These are phyloP conservation scores for Auxenochlorella pyrenoidosa DNA, from an alignment of 139 green algal species.

Conservation along the genomic window DNA sequence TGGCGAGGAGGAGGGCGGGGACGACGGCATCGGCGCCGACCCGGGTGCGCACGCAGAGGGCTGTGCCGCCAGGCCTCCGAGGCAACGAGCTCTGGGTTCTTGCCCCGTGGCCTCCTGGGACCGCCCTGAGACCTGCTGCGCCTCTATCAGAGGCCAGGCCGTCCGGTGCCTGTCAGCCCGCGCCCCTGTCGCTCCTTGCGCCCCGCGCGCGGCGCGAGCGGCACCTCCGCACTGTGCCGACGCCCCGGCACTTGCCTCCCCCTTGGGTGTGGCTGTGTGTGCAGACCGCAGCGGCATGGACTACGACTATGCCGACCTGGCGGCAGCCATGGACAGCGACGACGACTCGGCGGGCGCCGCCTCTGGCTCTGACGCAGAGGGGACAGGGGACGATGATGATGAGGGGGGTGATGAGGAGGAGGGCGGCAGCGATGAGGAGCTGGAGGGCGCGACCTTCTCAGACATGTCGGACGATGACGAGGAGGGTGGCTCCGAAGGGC, in stretches of 20 bases:
- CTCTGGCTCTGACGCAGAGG: constrained; percentile 5
- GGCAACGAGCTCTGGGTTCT: too few relatives aligned
- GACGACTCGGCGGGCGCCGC: background rate
- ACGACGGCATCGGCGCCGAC: constrained; percentile 50
- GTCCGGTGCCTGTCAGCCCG: too few relatives aligned
- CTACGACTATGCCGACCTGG: constrained; percentile 71
- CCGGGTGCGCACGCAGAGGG: background rate
- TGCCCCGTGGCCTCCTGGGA: too few relatives aligned
- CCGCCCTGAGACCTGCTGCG: too few relatives aligned
- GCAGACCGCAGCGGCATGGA: constrained; percentile 25
- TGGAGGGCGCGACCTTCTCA: background rate
- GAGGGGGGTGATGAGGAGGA: background rate
- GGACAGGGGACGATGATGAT: background rate
- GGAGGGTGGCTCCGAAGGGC: background rate
- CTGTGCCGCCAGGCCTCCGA: too few relatives aligned
- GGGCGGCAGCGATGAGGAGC: background rate
- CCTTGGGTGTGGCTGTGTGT: background rate
- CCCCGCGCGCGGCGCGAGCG: too few relatives aligned
- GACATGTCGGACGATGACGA: background rate
- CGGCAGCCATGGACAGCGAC: constrained; percentile 55
- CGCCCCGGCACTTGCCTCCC: background rate
- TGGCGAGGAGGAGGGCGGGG: constrained; percentile 55
- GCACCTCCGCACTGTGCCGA: background rate
- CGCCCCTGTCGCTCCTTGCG: too few relatives aligned
- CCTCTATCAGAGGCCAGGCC: too few relatives aligned